phyloP scores from a whole-genome alignment of 2,329 filamentous ascomycete genomes.

The Alternaria brassicae region DNA sequence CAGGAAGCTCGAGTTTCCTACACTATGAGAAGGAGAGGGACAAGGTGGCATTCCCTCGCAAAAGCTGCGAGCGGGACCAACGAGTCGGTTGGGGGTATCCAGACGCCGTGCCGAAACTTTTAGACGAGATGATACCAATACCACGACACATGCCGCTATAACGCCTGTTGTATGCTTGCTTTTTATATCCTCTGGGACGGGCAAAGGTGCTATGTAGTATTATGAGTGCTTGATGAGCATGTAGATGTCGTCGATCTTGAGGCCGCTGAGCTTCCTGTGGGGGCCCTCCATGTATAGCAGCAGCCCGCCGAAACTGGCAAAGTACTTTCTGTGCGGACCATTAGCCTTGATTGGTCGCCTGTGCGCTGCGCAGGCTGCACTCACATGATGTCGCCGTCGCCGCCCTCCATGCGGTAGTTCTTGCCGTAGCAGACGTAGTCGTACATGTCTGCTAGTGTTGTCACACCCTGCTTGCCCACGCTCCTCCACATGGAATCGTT shows the following conservation, averaged over 20 bases:
- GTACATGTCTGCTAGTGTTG: slow-evolving; percentile 75
- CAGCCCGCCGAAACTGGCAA: slow-evolving; percentile 91
- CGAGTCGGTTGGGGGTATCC: slow-evolving; percentile 42
- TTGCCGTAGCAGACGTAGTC: slow-evolving; percentile 91
- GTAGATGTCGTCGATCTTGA: slow-evolving; percentile 94
- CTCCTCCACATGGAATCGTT: slow-evolving; percentile 70
- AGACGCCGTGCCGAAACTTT: slow-evolving; percentile 37
- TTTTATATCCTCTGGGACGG: slow-evolving; percentile 14
- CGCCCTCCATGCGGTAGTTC: slow-evolving; percentile 87
- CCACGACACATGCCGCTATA: slow-evolving; percentile 31
- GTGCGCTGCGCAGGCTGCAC: slow-evolving; percentile 46
- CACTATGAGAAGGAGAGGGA: slow-evolving; percentile 33
- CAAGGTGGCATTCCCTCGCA: slow-evolving; percentile 3
- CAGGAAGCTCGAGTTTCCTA: slow-evolving; percentile 78
- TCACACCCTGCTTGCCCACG: slow-evolving; percentile 57
- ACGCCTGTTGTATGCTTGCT: slow-evolving; percentile 43
- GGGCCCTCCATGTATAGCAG: slow-evolving; percentile 91
- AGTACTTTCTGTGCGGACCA: slow-evolving; percentile 74
- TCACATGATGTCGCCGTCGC: slow-evolving; percentile 84
- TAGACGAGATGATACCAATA: slow-evolving; percentile 39
- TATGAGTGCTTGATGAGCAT: slow-evolving; percentile 87
- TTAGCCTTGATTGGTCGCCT: slow-evolving; percentile 33
- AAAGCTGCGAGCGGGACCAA: slow-evolving; percentile 13
- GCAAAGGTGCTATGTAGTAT: background rate
- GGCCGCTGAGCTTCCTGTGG: slow-evolving; percentile 90